Conservation (phyloP, 192 early-diverging fungal genomes). For the Backusella sp. region DNA sequence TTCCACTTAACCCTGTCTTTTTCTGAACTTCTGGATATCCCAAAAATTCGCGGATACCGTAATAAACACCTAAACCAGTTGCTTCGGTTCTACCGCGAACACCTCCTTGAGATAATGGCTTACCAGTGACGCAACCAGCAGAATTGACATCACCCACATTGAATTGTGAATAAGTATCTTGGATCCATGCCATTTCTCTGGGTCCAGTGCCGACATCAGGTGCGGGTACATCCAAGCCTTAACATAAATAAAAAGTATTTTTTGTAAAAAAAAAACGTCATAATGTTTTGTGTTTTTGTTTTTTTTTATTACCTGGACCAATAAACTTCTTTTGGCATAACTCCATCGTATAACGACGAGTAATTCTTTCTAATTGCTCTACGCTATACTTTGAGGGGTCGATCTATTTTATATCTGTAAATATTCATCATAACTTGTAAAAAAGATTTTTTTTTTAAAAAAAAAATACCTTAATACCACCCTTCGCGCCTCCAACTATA, state of each 20-base stretch:
- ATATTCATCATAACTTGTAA: no score
- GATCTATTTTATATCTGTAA: constrained; percentile 26
- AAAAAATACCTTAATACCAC: constrained; percentile 58
- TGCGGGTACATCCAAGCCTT: constrained; percentile 73
- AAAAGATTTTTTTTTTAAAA: no score
- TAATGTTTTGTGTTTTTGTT: not conserved
- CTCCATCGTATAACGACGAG: constrained; percentile 80
- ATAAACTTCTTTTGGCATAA: constrained; percentile 87
- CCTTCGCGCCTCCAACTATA: constrained; percentile 66
- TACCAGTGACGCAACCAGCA: constrained; percentile 79
- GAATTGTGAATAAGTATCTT: constrained; percentile 84
- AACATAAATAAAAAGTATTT: not conserved
- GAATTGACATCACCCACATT: constrained; percentile 75
- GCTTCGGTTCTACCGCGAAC: constrained; percentile 82
- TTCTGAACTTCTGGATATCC: constrained; percentile 76
- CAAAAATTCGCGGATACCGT: constrained; percentile 77
- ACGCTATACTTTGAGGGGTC: constrained; percentile 75
- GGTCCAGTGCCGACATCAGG: constrained; percentile 81
- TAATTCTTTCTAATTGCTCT: constrained; percentile 74
- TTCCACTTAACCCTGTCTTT: constrained; percentile 58
- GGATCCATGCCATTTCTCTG: constrained; percentile 85
- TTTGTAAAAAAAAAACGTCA: not conserved
- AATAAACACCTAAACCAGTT: constrained; percentile 80
- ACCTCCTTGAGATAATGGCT: constrained; percentile 75
- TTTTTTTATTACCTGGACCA: constrained; percentile 48